Conservation (phyloP, 768 basidiomycete genomes). For the Favolaschia claudopus region DNA sequence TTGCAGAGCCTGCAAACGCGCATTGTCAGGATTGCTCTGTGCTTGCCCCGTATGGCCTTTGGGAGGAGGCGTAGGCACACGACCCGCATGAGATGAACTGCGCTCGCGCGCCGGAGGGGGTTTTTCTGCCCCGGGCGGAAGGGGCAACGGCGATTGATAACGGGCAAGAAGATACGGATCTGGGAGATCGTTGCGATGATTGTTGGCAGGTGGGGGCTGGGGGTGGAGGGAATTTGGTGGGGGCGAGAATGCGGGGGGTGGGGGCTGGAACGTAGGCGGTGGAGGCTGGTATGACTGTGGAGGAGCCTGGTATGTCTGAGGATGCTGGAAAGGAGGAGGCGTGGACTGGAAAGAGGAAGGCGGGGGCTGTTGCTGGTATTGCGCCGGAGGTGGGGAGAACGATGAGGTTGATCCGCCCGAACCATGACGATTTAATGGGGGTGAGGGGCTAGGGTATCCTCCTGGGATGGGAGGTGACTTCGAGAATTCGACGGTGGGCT, state of each 20-base stretch:
- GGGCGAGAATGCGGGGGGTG: neutral
- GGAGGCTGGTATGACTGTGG: too few relatives aligned
- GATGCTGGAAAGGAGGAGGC: constrained; percentile 9
- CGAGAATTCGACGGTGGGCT: constrained; percentile 10
- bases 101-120: constrained; percentile 22
- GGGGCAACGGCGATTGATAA: constrained; percentile 62
- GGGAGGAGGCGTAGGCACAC: too few relatives aligned
- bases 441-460: neutral
- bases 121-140: constrained; percentile 49
- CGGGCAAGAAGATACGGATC: constrained; percentile 55
- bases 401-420: constrained; percentile 14
- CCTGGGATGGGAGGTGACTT: constrained; percentile 17
- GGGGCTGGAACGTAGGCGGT: constrained; percentile 25
- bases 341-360: constrained; percentile 29
- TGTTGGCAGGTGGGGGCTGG: constrained; percentile 27
- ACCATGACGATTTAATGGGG: constrained; percentile 7
- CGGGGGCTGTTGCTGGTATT: constrained; percentile 11
- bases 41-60: constrained; percentile 1
- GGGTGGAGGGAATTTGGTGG: constrained; percentile 2
- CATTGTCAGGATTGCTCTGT: constrained; percentile 36
- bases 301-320: too few relatives aligned
- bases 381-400: constrained; percentile 15
- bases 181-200: constrained; percentile 34
- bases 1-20: constrained; percentile 40
- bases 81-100: constrained; percentile 25